Evolutionary conservation across 2,329 filamentous ascomycete species (phyloP).

Genomic region (Leptographium flavum): DNA sequence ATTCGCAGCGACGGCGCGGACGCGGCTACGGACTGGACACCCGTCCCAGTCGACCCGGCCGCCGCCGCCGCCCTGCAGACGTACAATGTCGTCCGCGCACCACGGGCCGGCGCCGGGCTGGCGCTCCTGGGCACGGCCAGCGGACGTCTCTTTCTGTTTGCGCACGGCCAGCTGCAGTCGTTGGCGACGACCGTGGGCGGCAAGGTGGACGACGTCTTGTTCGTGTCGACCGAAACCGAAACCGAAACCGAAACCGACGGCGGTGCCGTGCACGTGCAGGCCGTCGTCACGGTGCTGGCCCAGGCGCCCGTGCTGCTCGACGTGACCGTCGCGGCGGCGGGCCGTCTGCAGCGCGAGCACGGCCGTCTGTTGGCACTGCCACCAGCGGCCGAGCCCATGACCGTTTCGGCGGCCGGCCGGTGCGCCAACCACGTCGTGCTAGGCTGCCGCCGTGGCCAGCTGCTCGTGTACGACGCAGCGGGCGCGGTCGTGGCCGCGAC

Average conservation of each 20-base stretch:
- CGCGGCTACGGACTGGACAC: conserved; percentile 25
- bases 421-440: conserved; percentile 27
- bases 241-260: neutral
- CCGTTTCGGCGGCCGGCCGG: conserved; percentile 7
- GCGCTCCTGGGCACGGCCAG: conserved; percentile 34
- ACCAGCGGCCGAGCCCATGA: neutral
- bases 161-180: conserved; percentile 4
- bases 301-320: conserved; percentile 19
- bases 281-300: conserved; percentile 33
- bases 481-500: conserved; percentile 12
- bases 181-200: conserved; percentile 25
- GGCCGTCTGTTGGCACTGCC: neutral
- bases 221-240: conserved; percentile 15
- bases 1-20: neutral
- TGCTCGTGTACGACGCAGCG: conserved; percentile 22
- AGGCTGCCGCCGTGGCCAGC: conserved; percentile 37
- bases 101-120: conserved; percentile 15
- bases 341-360: neutral
- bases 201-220: conserved; percentile 37
- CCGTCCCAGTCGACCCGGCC: conserved; percentile 21
- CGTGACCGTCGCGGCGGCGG: neutral
- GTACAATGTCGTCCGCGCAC: conserved; percentile 29
- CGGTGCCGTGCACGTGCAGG: neutral
- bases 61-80: conserved; percentile 24
- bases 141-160: conserved; percentile 33